These are phyloP conservation scores for Amylostereum chailletii DNA, from an alignment of 1,284 basidiomycete genomes.

Conservation along the genomic window DNA sequence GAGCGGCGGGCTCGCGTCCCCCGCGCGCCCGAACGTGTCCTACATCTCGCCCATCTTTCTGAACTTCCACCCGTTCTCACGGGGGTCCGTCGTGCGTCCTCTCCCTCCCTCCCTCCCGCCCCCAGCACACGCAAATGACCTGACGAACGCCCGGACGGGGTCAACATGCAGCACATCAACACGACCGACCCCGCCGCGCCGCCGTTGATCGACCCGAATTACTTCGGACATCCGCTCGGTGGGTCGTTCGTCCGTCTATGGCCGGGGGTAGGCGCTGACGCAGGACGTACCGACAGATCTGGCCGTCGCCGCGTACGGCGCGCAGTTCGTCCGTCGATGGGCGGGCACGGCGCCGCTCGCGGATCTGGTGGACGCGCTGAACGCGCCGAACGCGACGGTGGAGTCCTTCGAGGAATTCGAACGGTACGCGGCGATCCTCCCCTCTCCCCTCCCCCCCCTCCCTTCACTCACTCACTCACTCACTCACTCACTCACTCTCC, in stretches of 20 bases:
- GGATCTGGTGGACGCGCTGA: too few species aligned
- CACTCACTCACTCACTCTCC: too few species aligned
- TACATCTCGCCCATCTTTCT: background rate
- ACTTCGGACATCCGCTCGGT: background rate
- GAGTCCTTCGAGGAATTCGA: too few species aligned
- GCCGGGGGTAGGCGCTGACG: background rate
- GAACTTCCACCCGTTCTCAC: slow-evolving; percentile 4
- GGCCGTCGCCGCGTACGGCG: background rate
- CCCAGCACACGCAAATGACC: background rate
- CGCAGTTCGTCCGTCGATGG: background rate
- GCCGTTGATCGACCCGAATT: background rate
- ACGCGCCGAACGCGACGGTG: too few species aligned
- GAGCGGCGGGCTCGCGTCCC: too few species aligned
- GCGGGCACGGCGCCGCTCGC: background rate
- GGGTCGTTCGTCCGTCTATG: background rate
- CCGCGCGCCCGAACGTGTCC: too few species aligned
- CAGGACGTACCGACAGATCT: background rate
- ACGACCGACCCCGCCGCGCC: background rate
- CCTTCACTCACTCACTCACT: too few species aligned
- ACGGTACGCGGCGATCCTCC: too few species aligned
- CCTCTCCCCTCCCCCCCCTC: too few species aligned
- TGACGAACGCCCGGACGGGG: too few species aligned
- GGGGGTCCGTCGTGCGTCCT: background rate
- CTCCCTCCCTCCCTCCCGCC: background rate
- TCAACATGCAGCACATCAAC: background rate